Evolutionary conservation across 257 asterid species (phyloP).

Genomic region (Solanum lignicaule): DNA sequence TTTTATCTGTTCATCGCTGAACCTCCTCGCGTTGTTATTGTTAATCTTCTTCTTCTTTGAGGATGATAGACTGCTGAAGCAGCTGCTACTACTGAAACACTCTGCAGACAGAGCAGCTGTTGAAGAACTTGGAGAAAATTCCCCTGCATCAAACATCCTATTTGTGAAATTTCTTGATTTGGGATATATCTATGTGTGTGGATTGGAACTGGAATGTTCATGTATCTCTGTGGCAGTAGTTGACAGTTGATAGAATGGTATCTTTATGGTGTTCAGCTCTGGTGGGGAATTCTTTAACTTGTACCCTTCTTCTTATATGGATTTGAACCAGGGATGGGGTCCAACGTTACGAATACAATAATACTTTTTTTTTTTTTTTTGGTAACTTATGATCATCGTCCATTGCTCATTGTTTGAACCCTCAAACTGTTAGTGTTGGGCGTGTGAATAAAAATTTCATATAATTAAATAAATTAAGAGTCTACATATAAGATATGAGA

Average conservation of each 20-base stretch:
- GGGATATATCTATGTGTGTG: neutral
- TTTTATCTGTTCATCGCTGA: conserved; percentile 45
- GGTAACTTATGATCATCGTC: neutral
- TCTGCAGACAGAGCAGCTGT: conserved; percentile 8
- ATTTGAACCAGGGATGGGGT: neutral
- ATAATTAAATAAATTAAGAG: no score
- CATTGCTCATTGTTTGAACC: neutral
- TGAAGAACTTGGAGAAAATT: conserved; percentile 6
- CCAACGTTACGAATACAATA: neutral
- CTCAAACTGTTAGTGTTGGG: no score
- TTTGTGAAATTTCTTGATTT: neutral
- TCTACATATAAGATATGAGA: no score
- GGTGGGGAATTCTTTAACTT: neutral
- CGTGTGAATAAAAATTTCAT: no score
- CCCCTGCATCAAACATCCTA: conserved; percentile 14
- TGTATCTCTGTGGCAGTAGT: neutral
- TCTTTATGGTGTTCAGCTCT: neutral
- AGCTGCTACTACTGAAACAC: neutral
- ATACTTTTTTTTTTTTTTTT: neutral
- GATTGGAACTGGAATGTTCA: neutral
- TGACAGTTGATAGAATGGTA: neutral
- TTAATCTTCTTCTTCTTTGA: conserved; percentile 9
- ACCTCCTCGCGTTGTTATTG: conserved; percentile 24
- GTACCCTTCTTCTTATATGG: neutral
- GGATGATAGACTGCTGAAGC: neutral